A percentile compares a stretch with the other conserved stretches of the same genome.
These are phyloP conservation scores for Leccinum discolor DNA, from an alignment of 1,284 basidiomycete genomes.

Conservation along the genomic window DNA sequence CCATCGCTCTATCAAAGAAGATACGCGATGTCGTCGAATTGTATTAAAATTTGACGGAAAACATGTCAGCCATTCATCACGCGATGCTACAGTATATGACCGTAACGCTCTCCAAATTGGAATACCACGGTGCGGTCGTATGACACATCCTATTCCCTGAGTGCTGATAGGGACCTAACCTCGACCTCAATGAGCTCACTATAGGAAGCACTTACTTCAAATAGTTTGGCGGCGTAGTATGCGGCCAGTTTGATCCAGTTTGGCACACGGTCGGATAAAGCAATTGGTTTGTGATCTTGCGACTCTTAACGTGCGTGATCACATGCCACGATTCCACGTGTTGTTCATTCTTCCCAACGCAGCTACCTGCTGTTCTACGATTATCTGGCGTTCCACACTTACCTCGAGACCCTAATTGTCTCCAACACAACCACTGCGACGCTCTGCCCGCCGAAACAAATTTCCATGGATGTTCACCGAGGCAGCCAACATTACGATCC, in stretches of 20 bases:
- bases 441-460: too few relatives aligned
- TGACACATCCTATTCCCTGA: not conserved
- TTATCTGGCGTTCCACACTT: too few relatives aligned
- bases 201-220: slow-evolving; percentile 95
- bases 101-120: slow-evolving; percentile 87
- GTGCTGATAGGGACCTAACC: slow-evolving; percentile 33
- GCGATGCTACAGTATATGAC: slow-evolving; percentile 96
- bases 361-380: slow-evolving; percentile 89
- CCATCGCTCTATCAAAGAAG: slow-evolving; percentile 84
- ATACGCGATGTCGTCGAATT: slow-evolving; percentile 87
- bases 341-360: not conserved
- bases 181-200: slow-evolving; percentile 94
- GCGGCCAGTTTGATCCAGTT: slow-evolving; percentile 88
- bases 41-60: slow-evolving; percentile 82
- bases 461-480: too few relatives aligned
- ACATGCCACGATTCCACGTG: not conserved
- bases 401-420: too few relatives aligned
- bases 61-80: slow-evolving; percentile 91
- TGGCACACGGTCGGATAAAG: slow-evolving; percentile 98
- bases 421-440: too few relatives aligned
- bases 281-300: slow-evolving; percentile 90
- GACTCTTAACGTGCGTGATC: slow-evolving; percentile 68
- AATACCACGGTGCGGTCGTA: slow-evolving; percentile 55
- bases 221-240: slow-evolving; percentile 90
- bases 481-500: too few relatives aligned